phyloP scores from a whole-genome alignment of 768 basidiomycete genomes.

The Cystofilobasidium ferigula region DNA sequence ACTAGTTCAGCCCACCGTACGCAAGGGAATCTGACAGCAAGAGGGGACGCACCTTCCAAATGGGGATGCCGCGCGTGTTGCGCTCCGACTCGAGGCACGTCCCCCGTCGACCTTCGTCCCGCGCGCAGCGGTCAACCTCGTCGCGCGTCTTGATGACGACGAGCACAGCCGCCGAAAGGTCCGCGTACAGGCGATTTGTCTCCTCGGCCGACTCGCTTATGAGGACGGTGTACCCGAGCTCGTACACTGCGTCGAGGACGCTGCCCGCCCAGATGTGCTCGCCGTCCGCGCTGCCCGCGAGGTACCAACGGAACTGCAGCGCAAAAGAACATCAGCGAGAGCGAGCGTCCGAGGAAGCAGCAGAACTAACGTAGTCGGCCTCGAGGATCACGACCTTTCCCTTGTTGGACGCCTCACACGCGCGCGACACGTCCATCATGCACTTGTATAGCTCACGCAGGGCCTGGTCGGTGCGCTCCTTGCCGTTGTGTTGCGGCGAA shows the following conservation, averaged over 20 bases:
- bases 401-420: conserved; percentile 8
- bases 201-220: conserved; percentile 16
- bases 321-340: too few relatives aligned
- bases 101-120: background rate
- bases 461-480: background rate
- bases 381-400: conserved; percentile 22
- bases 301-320: conserved; percentile 16
- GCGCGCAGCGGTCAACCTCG: conserved; percentile 80
- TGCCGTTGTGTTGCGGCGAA: conserved; percentile 4
- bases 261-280: conserved; percentile 24
- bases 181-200: conserved; percentile 18
- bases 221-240: conserved; percentile 19
- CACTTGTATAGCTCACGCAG: conserved; percentile 10
- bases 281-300: conserved; percentile 16
- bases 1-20: background rate
- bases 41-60: conserved; percentile 17
- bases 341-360: too few relatives aligned
- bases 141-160: conserved; percentile 55
- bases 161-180: conserved; percentile 15
- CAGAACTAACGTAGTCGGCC: conserved; percentile 23
- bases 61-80: conserved; percentile 20
- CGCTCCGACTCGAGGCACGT: conserved; percentile 16
- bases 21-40: background rate
- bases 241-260: conserved; percentile 9
- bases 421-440: conserved; percentile 6